phyloP scores from a whole-genome alignment of 257 asterid genomes.

The Scutellaria galericulata region DNA sequence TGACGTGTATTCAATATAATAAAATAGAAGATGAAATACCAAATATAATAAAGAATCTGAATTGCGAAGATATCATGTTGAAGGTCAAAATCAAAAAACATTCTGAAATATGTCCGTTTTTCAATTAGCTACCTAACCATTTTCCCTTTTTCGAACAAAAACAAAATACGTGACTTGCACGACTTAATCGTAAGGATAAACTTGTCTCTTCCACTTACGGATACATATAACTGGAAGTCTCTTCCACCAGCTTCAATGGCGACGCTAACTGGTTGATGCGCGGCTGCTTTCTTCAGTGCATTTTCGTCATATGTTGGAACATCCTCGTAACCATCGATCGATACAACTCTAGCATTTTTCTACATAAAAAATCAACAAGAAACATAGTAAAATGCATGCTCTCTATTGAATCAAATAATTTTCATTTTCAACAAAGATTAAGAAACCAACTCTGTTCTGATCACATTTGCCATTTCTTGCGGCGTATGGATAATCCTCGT shows the following conservation, averaged over 20 bases:
- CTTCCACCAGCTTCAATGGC: conserved; percentile 75
- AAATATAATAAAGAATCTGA: no score
- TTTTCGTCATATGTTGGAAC: conserved; percentile 47
- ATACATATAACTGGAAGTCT: conserved; percentile 67
- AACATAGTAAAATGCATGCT: background rate
- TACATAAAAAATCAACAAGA: conserved; percentile 36
- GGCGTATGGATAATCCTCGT: conserved; percentile 59
- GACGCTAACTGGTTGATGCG: conserved; percentile 60
- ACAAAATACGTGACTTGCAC: no score
- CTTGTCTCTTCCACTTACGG: conserved; percentile 41
- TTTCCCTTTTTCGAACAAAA: no score
- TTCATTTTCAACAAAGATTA: background rate
- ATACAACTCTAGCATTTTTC: conserved; percentile 71
- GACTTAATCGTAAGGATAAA: no score
- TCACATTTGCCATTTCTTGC: conserved; percentile 58
- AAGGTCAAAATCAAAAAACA: no score
- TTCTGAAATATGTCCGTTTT: no score
- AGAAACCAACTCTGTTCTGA: conserved; percentile 47
- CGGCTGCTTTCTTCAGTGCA: conserved; percentile 61
- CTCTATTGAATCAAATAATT: background rate
- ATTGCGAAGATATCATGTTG: no score
- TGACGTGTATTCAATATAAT: no score
- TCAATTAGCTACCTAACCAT: no score
- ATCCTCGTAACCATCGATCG: conserved; percentile 67
- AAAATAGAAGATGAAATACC: no score